Base-by-base conservation (phyloP, 306 rosid species). In the Fragaria ananassa region DNA sequence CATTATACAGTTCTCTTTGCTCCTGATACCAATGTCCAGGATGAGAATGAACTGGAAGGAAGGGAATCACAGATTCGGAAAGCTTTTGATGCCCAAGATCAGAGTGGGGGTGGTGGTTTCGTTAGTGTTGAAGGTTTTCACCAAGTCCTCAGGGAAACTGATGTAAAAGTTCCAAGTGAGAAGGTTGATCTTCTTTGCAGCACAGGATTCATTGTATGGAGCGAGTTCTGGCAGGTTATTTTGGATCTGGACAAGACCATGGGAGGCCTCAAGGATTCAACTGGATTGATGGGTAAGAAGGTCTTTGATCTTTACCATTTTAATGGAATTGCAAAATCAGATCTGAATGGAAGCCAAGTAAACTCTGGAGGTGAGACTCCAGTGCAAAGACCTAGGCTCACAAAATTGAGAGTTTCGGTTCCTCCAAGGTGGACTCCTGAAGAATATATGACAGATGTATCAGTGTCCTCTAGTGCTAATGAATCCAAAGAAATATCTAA, bases 391-490 rank as follows among this genome's bases (percentile, higher is more conserved):
- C 97, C 98, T 27, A 82, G 98, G 84, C 96, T 94, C 74, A 90
- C 96, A 25, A 90, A 90, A 81, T 83, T 94, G 87, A 87, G 86
- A 71, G 96, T 94, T 82, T 94, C 95, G 6, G 98, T 94, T 78
- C 98, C 98, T 6, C 97, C 98, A 31, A 89, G 97, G 79, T 94
- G 98, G 98, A 94, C 97, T 1, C 97, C 96, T 18, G 98, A 94
- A 87, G 97, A 94, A 76, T 94, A 86, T 80, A 92, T 92, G 97
- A 86, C 93, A 19, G 95, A 90, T 84, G 96, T 90, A 66, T 72
- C 88, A 57, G 85, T 85, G 72, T 78, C 98, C 64, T 87, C 95
- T 19, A 80, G 76, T 63, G 85, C 87, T 67, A 83, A 81, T 29
- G 97, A 87, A 72, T 86, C 96, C 11, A 45, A 79, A 41, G 97